Evolutionary conservation across 306 rosid genomes (phyloP).

Genomic region (Fragaria vesca): DNA sequence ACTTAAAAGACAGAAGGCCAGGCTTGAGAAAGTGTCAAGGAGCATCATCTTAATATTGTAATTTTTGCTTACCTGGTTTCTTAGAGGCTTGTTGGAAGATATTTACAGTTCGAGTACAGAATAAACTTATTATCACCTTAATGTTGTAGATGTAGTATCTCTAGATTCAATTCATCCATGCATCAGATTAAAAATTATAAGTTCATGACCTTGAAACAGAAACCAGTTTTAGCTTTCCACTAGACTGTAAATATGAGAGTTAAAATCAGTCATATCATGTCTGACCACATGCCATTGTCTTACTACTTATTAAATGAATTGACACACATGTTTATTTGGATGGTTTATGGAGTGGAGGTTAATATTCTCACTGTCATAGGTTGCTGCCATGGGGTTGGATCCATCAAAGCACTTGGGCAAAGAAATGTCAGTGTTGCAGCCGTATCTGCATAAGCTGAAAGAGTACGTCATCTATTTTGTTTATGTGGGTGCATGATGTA

Average conservation of each 20-base stretch:
- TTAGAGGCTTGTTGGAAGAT: background rate
- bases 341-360: slow-evolving; percentile 21
- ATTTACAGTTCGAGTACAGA: background rate
- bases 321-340: slow-evolving; percentile 11
- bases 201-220: background rate
- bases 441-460: slow-evolving; percentile 82
- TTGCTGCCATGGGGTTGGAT: slow-evolving; percentile 95
- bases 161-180: background rate
- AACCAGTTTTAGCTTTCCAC: background rate
- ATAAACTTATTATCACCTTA: background rate
- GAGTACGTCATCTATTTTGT: slow-evolving; percentile 48
- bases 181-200: background rate
- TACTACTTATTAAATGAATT: background rate
- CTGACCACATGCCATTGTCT: background rate
- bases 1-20: background rate
- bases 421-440: slow-evolving; percentile 62
- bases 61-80: too few relatives aligned
- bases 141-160: background rate
- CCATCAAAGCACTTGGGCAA: slow-evolving; percentile 93
- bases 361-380: slow-evolving; percentile 51
- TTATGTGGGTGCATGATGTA: background rate
- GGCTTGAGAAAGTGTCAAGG: background rate
- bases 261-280: background rate
- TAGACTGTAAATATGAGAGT: background rate
- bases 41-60: background rate